Conservation (phyloP, 1,139 yeast species). For the Blastobotrys indianensis region DNA sequence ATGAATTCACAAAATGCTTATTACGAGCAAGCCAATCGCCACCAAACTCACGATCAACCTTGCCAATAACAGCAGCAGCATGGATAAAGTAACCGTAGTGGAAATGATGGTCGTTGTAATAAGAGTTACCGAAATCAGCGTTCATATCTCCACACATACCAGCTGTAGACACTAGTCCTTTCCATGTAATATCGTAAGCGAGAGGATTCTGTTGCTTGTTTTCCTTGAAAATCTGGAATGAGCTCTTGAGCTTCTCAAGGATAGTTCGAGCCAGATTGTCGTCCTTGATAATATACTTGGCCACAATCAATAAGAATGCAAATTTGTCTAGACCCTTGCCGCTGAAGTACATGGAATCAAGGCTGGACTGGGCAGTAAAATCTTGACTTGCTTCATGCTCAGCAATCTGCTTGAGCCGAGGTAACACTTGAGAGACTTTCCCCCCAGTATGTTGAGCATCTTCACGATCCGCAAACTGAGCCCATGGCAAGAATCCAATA, state of each 20-base stretch:
- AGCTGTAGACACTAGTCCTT: conserved; percentile 56
- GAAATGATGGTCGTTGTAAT: conserved; percentile 69
- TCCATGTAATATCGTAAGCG: conserved; percentile 58
- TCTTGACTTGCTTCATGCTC: conserved; percentile 52
- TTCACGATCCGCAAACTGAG: conserved; percentile 34
- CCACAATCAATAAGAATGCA: conserved; percentile 61
- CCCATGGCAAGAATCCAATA: conserved; percentile 44
- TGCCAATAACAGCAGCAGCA: conserved; percentile 64
- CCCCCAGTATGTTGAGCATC: conserved; percentile 18
- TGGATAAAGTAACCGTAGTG: conserved; percentile 67
- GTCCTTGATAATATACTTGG: conserved; percentile 49
- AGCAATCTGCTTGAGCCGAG: conserved; percentile 46
- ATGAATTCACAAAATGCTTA: conserved; percentile 52
- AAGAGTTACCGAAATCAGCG: conserved; percentile 56
- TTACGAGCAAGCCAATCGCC: conserved; percentile 60
- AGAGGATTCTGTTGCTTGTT: conserved; percentile 52
- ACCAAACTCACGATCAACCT: conserved; percentile 49
- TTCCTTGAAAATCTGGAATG: conserved; percentile 44
- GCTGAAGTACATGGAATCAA: conserved; percentile 54
- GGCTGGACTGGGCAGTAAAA: conserved; percentile 45
- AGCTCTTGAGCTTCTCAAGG: conserved; percentile 45
- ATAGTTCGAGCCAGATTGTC: conserved; percentile 43
- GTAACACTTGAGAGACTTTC: conserved; percentile 38
- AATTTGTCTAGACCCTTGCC: conserved; percentile 71
- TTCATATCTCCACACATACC: conserved; percentile 40